Base-by-base conservation (phyloP, 1,284 basidiomycete species). In the Meira miltonrushii region DNA sequence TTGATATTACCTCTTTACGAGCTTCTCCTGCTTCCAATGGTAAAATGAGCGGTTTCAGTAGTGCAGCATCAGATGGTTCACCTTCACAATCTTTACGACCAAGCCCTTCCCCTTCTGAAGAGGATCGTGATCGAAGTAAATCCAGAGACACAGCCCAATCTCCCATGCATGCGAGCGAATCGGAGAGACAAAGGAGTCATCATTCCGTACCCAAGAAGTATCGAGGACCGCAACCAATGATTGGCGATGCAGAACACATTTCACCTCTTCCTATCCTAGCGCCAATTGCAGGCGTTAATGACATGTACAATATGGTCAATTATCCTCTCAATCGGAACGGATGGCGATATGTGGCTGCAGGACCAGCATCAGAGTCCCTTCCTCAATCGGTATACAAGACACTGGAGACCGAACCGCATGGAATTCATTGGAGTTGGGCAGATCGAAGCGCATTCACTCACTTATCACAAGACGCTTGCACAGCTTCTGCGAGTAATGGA, bases 401-500 rank as follows among this genome's bases (percentile, higher is more conserved):
- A 6, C 62, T 77, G 15, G 68, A 74, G 28, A 64, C 67, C 10
- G 57, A 50, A 2, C 75, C 75, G 1, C 50, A 51, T 0, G 57
- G 58, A 23, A 64, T 75, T 3, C 74, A 74, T 49, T 79, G 76
- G 77, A 72, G 68, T 40, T 79, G 77, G 77, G 65, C 92, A 75
- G 91, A 94, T 78, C 85, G 92, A 21, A 82, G 81, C 2, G 64
- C 76, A 2, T 84, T 82, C 68, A 79, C 94, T 54, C 87, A 87
- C 59, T 85, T 95, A 60, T 88, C 90, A 0, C 84, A 85, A 49
- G 88, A 94, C 68, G 93, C 89, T 0, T 77, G 88, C 3, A 85
- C 87, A 0, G 80, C 92, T 54, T 83, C 85, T 2, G 89, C 93
- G 2, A 88, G 89, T 76, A 88, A 88, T 49, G 95, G 95, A 1